Evolutionary conservation across 352 stramenopile species (phyloP), one percentile per base, ranked within the genome.

Genomic region (Thalassiosira mediterranea): DNA sequence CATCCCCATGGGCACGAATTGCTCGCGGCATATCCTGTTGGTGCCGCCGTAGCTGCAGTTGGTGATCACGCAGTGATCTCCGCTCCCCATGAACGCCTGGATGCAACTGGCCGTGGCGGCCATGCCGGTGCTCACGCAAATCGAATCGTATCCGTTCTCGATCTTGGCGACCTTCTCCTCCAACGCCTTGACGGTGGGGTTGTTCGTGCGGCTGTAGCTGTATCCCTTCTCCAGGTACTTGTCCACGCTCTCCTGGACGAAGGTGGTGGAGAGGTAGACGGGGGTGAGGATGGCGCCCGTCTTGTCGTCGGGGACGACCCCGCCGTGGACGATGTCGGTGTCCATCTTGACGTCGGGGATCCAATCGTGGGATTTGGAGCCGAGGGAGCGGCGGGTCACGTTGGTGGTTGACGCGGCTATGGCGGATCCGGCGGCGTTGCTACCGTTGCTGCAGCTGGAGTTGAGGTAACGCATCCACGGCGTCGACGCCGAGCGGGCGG

Each of bases 21-120:
- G 96, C 72, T 97, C 91, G 40, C 94, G 91, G 74, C 97, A 97
- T 73, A 97, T 97, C 52, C 94, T 94, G 86, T 98, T 96, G 15
- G 96, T 98, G 61, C 96, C 96, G 57, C 95, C 96, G 84, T 98
- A 98, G 23, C 96, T 95, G 83, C 96, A 95, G 75, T 98, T 95
- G 52, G 96, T 98, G 81, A 95, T 96, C 53, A 98, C 83, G 75
- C 97, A 96, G 80, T 98, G 94, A 89, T 98, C 95, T 40, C 96
- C 95, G 21, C 78, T 86, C 80, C 96, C 95, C 60, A 97, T 94
- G 85, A 97, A 91, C 5, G 82, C 79, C 51, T 82, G 80, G 56
- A 85, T 79, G 47, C 65, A 79, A 21, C 66, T 75, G n/a, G 73
- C 70, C 25, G 76, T 83, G 15, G 76, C 75, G 11, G 94, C 93